A percentile compares a stretch with the other conserved stretches of the same genome.
phyloP scores from a whole-genome alignment of 345 rosid species.

The Carallia pectinifolia region DNA sequence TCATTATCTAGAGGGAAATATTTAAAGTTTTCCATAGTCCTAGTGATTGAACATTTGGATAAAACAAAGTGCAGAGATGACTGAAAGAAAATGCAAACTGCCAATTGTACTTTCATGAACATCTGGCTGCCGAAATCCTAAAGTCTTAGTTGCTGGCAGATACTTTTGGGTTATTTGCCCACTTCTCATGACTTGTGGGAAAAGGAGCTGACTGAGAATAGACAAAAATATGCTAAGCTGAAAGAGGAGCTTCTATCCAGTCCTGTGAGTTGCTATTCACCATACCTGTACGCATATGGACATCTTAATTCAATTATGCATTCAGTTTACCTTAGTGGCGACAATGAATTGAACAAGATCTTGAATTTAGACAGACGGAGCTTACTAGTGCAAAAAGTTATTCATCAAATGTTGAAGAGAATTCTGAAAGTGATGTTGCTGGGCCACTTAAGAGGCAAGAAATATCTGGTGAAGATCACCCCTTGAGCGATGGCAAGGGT shows the following conservation, averaged over 20 bases:
- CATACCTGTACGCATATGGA: neutral
- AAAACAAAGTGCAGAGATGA: too few species aligned
- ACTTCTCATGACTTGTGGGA: slow-evolving; percentile 61
- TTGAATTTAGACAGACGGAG: slow-evolving; percentile 60
- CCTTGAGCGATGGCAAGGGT: slow-evolving; percentile 57
- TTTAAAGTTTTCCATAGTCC: too few species aligned
- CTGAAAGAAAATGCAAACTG: too few species aligned
- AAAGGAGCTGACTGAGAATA: slow-evolving; percentile 52
- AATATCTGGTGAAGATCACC: slow-evolving; percentile 74
- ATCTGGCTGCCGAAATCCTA: slow-evolving; percentile 7
- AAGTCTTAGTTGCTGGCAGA: slow-evolving; percentile 31
- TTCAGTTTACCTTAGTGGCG: slow-evolving; percentile 6
- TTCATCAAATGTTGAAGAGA: slow-evolving; percentile 29
- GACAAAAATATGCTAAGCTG: slow-evolving; percentile 52
- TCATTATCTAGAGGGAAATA: too few species aligned
- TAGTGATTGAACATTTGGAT: too few species aligned
- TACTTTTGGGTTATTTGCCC: slow-evolving; percentile 64
- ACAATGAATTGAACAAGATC: slow-evolving; percentile 29
- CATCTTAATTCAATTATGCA: slow-evolving; percentile 7
- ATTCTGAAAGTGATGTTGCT: slow-evolving; percentile 32
- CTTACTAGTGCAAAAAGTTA: slow-evolving; percentile 29
- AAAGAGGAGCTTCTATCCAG: slow-evolving; percentile 62
- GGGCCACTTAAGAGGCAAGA: slow-evolving; percentile 56
- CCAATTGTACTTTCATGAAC: neutral
- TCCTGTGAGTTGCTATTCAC: slow-evolving; percentile 55